phyloP scores from a whole-genome alignment of 2,329 filamentous ascomycete genomes.

The Myriosclerotinia curreyana region DNA sequence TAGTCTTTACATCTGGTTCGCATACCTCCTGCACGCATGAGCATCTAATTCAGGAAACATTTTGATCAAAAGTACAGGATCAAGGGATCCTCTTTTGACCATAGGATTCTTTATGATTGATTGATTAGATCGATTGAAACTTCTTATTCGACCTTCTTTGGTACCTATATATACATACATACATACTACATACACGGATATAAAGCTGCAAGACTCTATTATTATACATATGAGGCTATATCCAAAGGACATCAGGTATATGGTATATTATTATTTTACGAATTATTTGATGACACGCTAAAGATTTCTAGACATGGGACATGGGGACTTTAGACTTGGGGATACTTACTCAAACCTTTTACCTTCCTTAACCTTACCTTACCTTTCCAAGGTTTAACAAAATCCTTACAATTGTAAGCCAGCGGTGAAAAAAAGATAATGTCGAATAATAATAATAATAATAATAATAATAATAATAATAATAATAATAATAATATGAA shows the following conservation, averaged over 20 bases:
- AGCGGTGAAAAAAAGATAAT: conserved; percentile 21
- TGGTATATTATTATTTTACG: not conserved
- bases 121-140: conserved; percentile 16
- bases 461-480: too few species aligned
- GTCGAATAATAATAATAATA: too few species aligned
- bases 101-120: conserved; percentile 1
- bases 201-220: not conserved
- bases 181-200: too few species aligned
- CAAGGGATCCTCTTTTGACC: conserved; percentile 16
- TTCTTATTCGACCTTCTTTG: conserved; percentile 3
- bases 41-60: conserved; percentile 21
- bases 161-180: too few species aligned
- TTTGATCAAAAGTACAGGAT: conserved; percentile 1
- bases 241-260: too few species aligned
- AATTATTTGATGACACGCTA: conserved; percentile 6
- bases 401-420: conserved; percentile 17
- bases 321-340: too few species aligned
- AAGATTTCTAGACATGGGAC: conserved; percentile 11
- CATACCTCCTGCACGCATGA: conserved; percentile 10
- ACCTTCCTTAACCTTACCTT: too few species aligned
- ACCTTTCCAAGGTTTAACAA: conserved; percentile 12
- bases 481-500: too few species aligned
- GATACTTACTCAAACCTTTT: too few species aligned
- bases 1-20: conserved; percentile 11
- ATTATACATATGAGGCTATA: too few species aligned